These are phyloP conservation scores for Cantharellus cinnabarinus DNA, from an alignment of 768 basidiomycete genomes.

Conservation along the genomic window DNA sequence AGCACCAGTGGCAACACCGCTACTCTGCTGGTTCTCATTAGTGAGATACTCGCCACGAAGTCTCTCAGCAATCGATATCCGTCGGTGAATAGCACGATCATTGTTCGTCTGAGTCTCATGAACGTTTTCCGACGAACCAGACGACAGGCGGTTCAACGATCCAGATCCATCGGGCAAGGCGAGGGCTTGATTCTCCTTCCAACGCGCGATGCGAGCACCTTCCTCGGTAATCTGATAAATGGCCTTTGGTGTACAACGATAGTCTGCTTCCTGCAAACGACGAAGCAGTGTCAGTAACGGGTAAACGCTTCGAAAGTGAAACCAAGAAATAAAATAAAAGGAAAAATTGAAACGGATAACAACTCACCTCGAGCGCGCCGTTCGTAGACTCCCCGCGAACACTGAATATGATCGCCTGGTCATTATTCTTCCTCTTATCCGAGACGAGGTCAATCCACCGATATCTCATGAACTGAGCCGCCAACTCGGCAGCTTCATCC, in stretches of 20 bases:
- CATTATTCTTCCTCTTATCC: slow-evolving; percentile 79
- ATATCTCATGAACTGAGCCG: slow-evolving; percentile 92
- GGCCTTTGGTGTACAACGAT: slow-evolving; percentile 87
- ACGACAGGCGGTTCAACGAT: not conserved
- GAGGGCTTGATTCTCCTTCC: slow-evolving; percentile 30
- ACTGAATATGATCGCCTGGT: slow-evolving; percentile 83
- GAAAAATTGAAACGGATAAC: not conserved
- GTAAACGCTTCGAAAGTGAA: not conserved
- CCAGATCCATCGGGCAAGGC: slow-evolving; percentile 41
- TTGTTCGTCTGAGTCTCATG: slow-evolving; percentile 13
- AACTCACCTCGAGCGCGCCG: slow-evolving; percentile 11
- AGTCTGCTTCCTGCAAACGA: slow-evolving; percentile 43
- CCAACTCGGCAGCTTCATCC: slow-evolving; percentile 95
- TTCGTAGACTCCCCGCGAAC: slow-evolving; percentile 47
- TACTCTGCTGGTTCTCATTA: slow-evolving; percentile 20
- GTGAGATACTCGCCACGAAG: slow-evolving; percentile 36
- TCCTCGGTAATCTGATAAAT: slow-evolving; percentile 90
- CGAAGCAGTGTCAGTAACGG: not conserved
- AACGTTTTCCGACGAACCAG: slow-evolving; percentile 3
- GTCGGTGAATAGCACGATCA: slow-evolving; percentile 52
- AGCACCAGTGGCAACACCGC: not conserved
- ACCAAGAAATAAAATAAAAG: not conserved
- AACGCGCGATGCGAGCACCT: slow-evolving; percentile 67
- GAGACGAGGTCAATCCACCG: slow-evolving; percentile 75
- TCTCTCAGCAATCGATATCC: slow-evolving; percentile 59